Percentiles rank a stretch among this genome's conserved stretches.
phyloP scores from a whole-genome alignment of 805 yeast genomes.

The Zygosaccharomyces kombuchaensis region DNA sequence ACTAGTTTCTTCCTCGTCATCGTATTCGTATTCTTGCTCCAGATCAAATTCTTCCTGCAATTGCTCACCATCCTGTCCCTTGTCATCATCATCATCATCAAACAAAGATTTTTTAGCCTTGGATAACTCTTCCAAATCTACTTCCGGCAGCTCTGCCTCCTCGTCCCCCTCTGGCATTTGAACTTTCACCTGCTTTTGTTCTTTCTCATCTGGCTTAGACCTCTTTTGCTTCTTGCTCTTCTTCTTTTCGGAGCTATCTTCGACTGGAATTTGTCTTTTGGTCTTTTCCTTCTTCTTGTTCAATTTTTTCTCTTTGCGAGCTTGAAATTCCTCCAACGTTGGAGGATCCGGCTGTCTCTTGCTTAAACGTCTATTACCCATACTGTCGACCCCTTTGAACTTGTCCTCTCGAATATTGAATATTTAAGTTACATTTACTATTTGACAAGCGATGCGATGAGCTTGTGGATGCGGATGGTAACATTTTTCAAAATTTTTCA shows the following conservation, averaged over 20 bases:
- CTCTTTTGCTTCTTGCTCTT: slow-evolving; percentile 10
- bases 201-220: slow-evolving; percentile 14
- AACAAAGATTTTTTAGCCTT: slow-evolving; percentile 70
- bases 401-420: not conserved
- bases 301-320: slow-evolving; percentile 40
- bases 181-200: slow-evolving; percentile 24
- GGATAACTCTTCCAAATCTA: slow-evolving; percentile 60
- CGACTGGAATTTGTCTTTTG: slow-evolving; percentile 14
- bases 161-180: slow-evolving; percentile 20
- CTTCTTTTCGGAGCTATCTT: slow-evolving; percentile 14
- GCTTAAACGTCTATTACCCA: slow-evolving; percentile 89
- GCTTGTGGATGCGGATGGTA: slow-evolving; percentile 5
- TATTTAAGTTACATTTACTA: not conserved
- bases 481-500: slow-evolving; percentile 8
- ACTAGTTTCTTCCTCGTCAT: slow-evolving; percentile 34
- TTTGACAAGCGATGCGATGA: slow-evolving; percentile 15
- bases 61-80: slow-evolving; percentile 26
- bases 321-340: slow-evolving; percentile 73
- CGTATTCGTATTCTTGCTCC: slow-evolving; percentile 48
- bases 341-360: slow-evolving; percentile 95
- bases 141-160: slow-evolving; percentile 55
- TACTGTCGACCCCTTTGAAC: slow-evolving; percentile 24
- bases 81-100: slow-evolving; percentile 44
- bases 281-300: slow-evolving; percentile 36
- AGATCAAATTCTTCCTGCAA: slow-evolving; percentile 52